These are phyloP conservation scores for Acacia concinna DNA, from an alignment of 331 rosid genomes.

Conservation along the genomic window DNA sequence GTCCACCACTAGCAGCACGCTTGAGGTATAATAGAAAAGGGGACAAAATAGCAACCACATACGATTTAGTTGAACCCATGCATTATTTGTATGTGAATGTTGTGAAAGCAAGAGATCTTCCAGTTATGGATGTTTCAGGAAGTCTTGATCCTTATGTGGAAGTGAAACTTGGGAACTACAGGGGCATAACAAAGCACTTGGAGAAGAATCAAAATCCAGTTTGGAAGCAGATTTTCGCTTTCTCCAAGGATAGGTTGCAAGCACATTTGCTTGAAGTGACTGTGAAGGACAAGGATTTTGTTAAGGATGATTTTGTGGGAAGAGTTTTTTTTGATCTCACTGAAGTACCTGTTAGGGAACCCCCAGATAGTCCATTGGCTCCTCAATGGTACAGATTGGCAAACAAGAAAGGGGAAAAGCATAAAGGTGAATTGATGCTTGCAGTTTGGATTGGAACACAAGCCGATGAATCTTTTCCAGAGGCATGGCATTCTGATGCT, in stretches of 20 bases:
- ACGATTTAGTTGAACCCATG: constrained; percentile 93
- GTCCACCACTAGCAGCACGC: constrained; percentile 86
- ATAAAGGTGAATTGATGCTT: constrained; percentile 80
- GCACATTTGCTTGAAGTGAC: constrained; percentile 73
- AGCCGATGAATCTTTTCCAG: constrained; percentile 90
- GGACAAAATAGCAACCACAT: constrained; percentile 73
- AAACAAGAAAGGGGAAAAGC: constrained; percentile 62
- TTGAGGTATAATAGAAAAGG: constrained; percentile 49
- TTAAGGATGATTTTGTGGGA: constrained; percentile 91
- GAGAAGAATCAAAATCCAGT: constrained; percentile 87
- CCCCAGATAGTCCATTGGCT: constrained; percentile 96
- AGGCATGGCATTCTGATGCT: constrained; percentile 98
- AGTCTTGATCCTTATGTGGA: constrained; percentile 95
- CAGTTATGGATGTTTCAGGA: constrained; percentile 82
- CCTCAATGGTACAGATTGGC: constrained; percentile 92
- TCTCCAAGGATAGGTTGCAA: constrained; percentile 75
- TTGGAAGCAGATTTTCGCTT: constrained; percentile 87
- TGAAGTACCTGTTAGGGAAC: constrained; percentile 72
- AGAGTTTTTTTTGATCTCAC: constrained; percentile 55
- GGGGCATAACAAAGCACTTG: constrained; percentile 68
- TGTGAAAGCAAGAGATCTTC: constrained; percentile 88
- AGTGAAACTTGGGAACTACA: constrained; percentile 92
- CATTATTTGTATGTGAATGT: constrained; percentile 84
- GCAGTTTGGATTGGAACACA: constrained; percentile 99
- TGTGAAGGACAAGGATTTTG: constrained; percentile 81